A percentile compares a stretch with the other conserved stretches of the same genome.
Conservation (phyloP, 2,329 filamentous ascomycete genomes). For the Hypomyces perniciosus region DNA sequence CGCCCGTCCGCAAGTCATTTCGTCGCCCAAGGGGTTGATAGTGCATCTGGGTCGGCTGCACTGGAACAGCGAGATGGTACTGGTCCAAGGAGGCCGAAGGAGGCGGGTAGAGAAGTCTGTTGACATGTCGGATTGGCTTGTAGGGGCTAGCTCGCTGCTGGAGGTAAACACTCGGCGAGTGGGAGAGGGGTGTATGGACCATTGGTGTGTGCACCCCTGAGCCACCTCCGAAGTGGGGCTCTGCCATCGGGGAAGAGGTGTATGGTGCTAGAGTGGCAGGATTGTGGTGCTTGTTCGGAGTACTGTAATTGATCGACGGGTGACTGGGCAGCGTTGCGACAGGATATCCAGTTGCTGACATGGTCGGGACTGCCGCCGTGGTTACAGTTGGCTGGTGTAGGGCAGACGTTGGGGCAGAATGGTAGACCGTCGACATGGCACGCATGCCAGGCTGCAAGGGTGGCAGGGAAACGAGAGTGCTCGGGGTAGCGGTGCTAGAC, state of each 20-base stretch:
- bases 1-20: conserved; percentile 61
- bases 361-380: conserved; percentile 17
- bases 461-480: conserved; percentile 49
- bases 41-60: conserved; percentile 69
- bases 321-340: conserved; percentile 20
- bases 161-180: conserved; percentile 83
- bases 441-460: conserved; percentile 56
- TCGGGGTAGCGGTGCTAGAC: conserved; percentile 27
- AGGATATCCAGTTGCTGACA: conserved; percentile 21
- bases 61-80: conserved; percentile 54
- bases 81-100: conserved; percentile 73
- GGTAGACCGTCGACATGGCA: conserved; percentile 73
- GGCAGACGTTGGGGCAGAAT: conserved; percentile 41
- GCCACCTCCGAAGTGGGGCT: conserved; percentile 45
- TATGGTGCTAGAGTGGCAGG: conserved; percentile 42
- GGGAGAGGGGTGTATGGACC: conserved; percentile 57
- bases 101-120: conserved; percentile 84
- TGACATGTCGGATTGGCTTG: conserved; percentile 80
- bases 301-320: conserved; percentile 37
- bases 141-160: conserved; percentile 89
- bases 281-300: conserved; percentile 49
- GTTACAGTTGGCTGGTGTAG: conserved; percentile 28
- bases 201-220: conserved; percentile 53
- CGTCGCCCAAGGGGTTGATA: conserved; percentile 71
- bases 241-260: conserved; percentile 62